Base-by-base conservation (phyloP, 2,329 filamentous ascomycete genomes). In the Pseudodiploospora longispora region DNA sequence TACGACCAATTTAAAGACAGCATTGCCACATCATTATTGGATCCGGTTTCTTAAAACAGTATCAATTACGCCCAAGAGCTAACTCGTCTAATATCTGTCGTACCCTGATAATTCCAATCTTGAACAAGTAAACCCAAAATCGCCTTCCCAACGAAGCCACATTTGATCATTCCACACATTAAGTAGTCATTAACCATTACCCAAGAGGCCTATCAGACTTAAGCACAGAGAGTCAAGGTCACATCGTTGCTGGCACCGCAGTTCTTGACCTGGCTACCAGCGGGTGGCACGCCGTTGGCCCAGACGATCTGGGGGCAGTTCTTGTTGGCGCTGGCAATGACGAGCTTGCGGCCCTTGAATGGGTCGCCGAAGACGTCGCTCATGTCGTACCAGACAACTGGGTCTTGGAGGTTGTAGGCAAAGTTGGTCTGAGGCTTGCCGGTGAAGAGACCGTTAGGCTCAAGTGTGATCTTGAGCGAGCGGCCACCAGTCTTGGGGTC, bases 401-500 rank as follows among this genome's bases (percentile, higher is more conserved):
- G 47, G 42, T 51, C 52, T 40, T 64, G 59, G 30, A 69, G 59
- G 54, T 51, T 67, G 52, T 65, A 67, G 32, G 66, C 65, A 38
- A 63, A 67, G 48, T 61, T 58, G 51, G 60, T 63, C 60, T 69
- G 63, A 27, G 67, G 55, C n/a, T 59, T 58, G 47, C 63, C 64
- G 3, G 57, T 63, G 58, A 56, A 67, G 36, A 69, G 57, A 34
- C 66, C 66, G 48, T 68, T 57, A 28, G 54, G 41, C 1, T 52
- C 45, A 27, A 44, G 38, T 6, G 65, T 66, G 41, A 68, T 53
- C 53, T 69, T 69, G 49, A 69, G 53, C 29, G 64, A 56, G 46
- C 56, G 59, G 37, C 67, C 67, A 42, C 66, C 66, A 4, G 63
- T 64, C 29, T 51, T 44, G 36, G 63, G 56, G 56, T 69, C 67